Evolutionary conservation across 345 rosid species (phyloP), one percentile per base, ranked within the genome.

Genomic region (Populus deltoides): DNA sequence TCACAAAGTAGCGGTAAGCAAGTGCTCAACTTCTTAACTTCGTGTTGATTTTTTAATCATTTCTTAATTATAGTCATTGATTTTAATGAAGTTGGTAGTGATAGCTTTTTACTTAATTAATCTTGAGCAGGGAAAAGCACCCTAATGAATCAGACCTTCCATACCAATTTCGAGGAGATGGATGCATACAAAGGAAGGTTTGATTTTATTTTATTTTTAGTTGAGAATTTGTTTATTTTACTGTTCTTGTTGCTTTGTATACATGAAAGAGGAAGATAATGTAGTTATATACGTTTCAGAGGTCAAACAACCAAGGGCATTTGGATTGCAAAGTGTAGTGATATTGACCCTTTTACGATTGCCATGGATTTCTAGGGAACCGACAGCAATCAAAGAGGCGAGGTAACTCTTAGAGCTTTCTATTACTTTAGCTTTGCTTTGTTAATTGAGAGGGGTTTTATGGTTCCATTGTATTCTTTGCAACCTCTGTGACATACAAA

Each of bases 361-460:
- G 94, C 90, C 27, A 86, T 90, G 94, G 97, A 92, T 86, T 86
- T 92, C 82, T 94, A 92, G 87, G 94, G 97, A 65, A 92, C 94
- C 5, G 94, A 92, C 75, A 92, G 93, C 29, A 90, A 92, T 83
- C 94, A 92, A 84, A 86, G 97, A 75, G 97, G 97, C 65, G 97
- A 92, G 97, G 97, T 92, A 80, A 59, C 66, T 36, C 38, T 36
- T 36, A 39, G 18, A 75, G 27, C 25, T 67, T 17, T 55, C 35
- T 47, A 22, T 9, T 18, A 10, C 67, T 49, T n/a, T n/a, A 38
- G 29, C 29, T 41, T 36, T 22, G 41, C 17, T 6, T 71, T 66
- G 27, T 5, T 49, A 17, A n/a, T 49, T 17, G 27, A 43, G 63
- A 8, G 62, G 62, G 10, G 27, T n/a, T 8, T 55, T n/a, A 8